Evolutionary conservation across 345 rosid genomes (phyloP).

Genomic region (Euclidium syriacum): DNA sequence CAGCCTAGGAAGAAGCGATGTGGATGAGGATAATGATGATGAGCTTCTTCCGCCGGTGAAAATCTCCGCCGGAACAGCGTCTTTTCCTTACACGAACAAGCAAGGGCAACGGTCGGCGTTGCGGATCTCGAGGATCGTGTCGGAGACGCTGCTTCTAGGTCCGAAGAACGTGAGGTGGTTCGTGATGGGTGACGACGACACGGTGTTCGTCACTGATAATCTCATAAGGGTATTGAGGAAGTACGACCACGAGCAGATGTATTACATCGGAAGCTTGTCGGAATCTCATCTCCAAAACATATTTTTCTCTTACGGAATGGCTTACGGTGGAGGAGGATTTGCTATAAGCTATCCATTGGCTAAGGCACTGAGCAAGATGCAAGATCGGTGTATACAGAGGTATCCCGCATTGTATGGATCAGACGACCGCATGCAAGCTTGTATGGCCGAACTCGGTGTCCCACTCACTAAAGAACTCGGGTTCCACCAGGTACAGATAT

Average conservation of each 20-base stretch:
- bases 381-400: slow-evolving; percentile 79
- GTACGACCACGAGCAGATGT: slow-evolving; percentile 82
- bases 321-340: slow-evolving; percentile 97
- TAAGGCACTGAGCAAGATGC: slow-evolving; percentile 76
- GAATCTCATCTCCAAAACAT: slow-evolving; percentile 95
- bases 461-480: slow-evolving; percentile 95
- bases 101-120: slow-evolving; percentile 94
- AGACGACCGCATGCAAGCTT: slow-evolving; percentile 95
- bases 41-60: slow-evolving; percentile 47
- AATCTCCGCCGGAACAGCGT: slow-evolving; percentile 68
- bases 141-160: slow-evolving; percentile 75
- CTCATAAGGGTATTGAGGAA: slow-evolving; percentile 65
- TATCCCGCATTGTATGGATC: slow-evolving; percentile 94
- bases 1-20: background rate
- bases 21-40: slow-evolving; percentile 7
- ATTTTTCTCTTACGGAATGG: slow-evolving; percentile 91
- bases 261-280: slow-evolving; percentile 91
- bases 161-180: slow-evolving; percentile 78
- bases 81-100: slow-evolving; percentile 63
- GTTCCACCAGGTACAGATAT: slow-evolving; percentile 76
- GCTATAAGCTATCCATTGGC: slow-evolving; percentile 94
- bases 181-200: slow-evolving; percentile 99
- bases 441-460: slow-evolving; percentile 99
- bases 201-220: slow-evolving; percentile 82
- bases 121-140: slow-evolving; percentile 89